A percentile compares a stretch with the other conserved stretches of the same genome.
phyloP scores from a whole-genome alignment of 2,329 filamentous ascomycete species.

The Ophiognomonia clavigignenti-juglandacearum region DNA sequence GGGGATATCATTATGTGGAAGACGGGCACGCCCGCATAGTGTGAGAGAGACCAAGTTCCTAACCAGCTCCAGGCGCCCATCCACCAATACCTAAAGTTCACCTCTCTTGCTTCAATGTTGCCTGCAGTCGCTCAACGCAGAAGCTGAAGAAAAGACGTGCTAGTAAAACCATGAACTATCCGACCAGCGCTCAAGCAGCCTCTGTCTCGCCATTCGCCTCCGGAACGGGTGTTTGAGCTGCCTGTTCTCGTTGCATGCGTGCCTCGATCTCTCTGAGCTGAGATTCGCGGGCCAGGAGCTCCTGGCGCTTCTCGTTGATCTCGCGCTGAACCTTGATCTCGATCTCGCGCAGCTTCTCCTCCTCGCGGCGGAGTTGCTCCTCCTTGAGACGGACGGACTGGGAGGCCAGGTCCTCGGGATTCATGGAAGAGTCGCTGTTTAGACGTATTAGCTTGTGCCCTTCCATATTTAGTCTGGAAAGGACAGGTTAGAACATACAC shows the following conservation, averaged over 20 bases:
- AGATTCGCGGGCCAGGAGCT: constrained; percentile 93
- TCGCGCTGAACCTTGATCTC: constrained; percentile 99
- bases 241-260: constrained; percentile 86
- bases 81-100: constrained; percentile 3
- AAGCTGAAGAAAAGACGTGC: too few relatives aligned
- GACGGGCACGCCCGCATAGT: constrained; percentile 10
- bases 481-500: constrained; percentile 68
- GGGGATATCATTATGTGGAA: constrained; percentile 17
- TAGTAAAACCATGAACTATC: constrained; percentile 15
- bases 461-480: neutral
- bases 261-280: constrained; percentile 98
- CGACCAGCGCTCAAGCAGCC: constrained; percentile 35
- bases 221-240: constrained; percentile 35
- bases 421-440: constrained; percentile 83
- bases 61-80: constrained; percentile 8
- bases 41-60: constrained; percentile 4
- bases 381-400: constrained; percentile 99
- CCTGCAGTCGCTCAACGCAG: neutral
- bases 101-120: constrained; percentile 8
- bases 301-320: constrained; percentile 99
- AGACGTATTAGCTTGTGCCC: constrained; percentile 25
- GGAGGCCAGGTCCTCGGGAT: constrained; percentile 92
- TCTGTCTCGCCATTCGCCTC: constrained; percentile 54
- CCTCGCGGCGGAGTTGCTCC: constrained; percentile 96
- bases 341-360: constrained; percentile 99